Percentiles rank a stretch among this genome's conserved stretches.
phyloP scores from a whole-genome alignment of 257 asterid genomes.

The Lycium ferocissimum region DNA sequence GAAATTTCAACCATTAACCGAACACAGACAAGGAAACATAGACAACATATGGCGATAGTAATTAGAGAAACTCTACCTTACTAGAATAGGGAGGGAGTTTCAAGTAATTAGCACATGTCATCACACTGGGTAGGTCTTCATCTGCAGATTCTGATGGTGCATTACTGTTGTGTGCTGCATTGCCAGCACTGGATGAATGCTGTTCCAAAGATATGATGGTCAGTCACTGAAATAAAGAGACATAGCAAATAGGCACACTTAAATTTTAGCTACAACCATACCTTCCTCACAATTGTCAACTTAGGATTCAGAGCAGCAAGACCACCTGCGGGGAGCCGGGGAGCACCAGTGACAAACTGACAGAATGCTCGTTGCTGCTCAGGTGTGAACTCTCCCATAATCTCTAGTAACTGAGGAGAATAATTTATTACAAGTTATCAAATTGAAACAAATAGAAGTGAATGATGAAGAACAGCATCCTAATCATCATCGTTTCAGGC shows the following conservation, averaged over 20 bases:
- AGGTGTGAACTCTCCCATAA: conserved; percentile 90
- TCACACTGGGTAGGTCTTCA: conserved; percentile 97
- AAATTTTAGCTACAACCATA: conserved; percentile 33
- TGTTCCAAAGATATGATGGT: conserved; percentile 37
- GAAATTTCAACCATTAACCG: neutral
- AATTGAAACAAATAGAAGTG: neutral
- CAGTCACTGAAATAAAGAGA: neutral
- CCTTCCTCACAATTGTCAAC: conserved; percentile 98
- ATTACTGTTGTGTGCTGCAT: conserved; percentile 53
- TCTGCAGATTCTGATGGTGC: conserved; percentile 86
- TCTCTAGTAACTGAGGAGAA: conserved; percentile 80
- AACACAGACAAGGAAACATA: neutral
- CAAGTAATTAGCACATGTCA: conserved; percentile 99
- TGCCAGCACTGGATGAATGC: conserved; percentile 75
- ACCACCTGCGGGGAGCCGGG: conserved; percentile 97
- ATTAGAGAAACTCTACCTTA: conserved; percentile 56
- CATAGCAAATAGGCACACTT: neutral
- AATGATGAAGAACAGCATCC: conserved; percentile 8
- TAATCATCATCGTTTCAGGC: neutral
- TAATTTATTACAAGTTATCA: conserved; percentile 12
- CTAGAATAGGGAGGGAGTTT: conserved; percentile 98
- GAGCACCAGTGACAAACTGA: conserved; percentile 99
- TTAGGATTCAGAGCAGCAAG: conserved; percentile 88
- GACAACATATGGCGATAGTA: neutral
- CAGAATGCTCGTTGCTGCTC: conserved; percentile 95